These are phyloP conservation scores for Sporothrix phasma DNA, from an alignment of 2,329 filamentous ascomycete species.

Conservation along the genomic window DNA sequence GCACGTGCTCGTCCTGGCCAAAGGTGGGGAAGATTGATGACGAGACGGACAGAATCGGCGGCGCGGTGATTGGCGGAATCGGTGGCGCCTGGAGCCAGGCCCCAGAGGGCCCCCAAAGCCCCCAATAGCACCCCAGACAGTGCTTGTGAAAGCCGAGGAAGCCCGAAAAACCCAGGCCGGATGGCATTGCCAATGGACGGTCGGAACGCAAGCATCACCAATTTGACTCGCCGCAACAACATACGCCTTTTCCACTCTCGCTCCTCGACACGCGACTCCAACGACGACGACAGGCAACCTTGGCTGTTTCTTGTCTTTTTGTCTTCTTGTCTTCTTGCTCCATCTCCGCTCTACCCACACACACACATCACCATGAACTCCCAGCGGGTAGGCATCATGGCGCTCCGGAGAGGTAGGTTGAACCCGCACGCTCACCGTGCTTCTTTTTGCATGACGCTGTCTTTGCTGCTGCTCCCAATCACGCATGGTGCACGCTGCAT, in stretches of 20 bases:
- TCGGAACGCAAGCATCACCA: neutral
- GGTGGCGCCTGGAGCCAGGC: neutral
- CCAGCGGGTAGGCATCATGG: slow-evolving; percentile 48
- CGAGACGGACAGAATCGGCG: slow-evolving; percentile 17
- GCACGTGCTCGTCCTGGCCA: neutral
- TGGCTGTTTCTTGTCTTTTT: slow-evolving; percentile 16
- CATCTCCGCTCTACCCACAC: slow-evolving; percentile 15
- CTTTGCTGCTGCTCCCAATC: too few species aligned
- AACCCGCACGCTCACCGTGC: too few species aligned
- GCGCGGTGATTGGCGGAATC: slow-evolving; percentile 18
- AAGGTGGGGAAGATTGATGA: slow-evolving; percentile 18
- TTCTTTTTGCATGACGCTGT: too few species aligned
- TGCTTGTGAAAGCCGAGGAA: slow-evolving; percentile 33
- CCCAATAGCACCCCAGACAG: neutral
- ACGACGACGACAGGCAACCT: slow-evolving; percentile 9
- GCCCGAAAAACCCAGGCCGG: slow-evolving; percentile 15
- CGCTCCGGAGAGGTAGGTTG: slow-evolving; percentile 49
- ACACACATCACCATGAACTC: slow-evolving; percentile 39
- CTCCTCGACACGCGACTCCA: neutral
- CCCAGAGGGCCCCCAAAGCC: neutral
- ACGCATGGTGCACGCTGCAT: too few species aligned
- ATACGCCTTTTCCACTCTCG: neutral
- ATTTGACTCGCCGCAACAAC: neutral
- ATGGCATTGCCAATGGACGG: neutral
- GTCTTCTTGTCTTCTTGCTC: slow-evolving; percentile 19